These are phyloP conservation scores for Cupressus sempervirens DNA, from an alignment of 75 land plant genomes.

Conservation along the genomic window DNA sequence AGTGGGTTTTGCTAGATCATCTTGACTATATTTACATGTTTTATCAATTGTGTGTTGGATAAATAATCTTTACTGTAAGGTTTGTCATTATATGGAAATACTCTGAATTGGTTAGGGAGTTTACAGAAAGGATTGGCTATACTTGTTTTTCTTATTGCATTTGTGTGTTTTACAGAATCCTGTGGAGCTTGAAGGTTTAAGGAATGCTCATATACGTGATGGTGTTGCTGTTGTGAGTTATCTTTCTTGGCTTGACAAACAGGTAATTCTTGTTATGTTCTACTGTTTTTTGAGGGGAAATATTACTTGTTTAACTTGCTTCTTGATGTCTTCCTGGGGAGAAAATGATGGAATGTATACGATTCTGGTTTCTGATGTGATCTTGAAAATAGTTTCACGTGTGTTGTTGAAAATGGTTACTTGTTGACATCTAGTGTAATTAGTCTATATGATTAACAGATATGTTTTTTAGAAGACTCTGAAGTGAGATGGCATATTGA, in stretches of 20 bases:
- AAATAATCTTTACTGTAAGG: not conserved
- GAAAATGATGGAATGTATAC: not conserved
- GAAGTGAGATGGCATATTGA: not conserved
- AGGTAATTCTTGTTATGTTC: slow-evolving; percentile 39
- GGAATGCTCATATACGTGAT: slow-evolving; percentile 88
- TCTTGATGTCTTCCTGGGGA: not conserved
- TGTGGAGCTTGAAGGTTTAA: slow-evolving; percentile 86
- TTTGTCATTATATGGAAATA: not conserved
- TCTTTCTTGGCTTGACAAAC: slow-evolving; percentile 84
- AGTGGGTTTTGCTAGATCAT: not conserved
- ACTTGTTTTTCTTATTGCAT: not conserved
- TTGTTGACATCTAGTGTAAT: not conserved
- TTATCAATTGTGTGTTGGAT: not conserved
- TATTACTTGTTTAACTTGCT: not conserved
- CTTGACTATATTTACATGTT: not conserved
- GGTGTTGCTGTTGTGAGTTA: slow-evolving; percentile 96
- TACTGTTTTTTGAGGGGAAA: not conserved
- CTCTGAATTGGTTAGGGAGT: not conserved
- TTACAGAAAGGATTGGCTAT: not conserved
- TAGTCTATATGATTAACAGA: not conserved
- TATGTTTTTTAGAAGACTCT: not conserved
- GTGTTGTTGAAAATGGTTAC: not conserved
- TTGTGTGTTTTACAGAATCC: slow-evolving; percentile 61
- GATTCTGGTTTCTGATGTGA: not conserved
- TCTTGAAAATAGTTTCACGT: not conserved